A percentile compares a stretch with the other conserved stretches of the same genome.
phyloP scores from a whole-genome alignment of 352 stramenopile species.

The Plasmopara halstedii region DNA sequence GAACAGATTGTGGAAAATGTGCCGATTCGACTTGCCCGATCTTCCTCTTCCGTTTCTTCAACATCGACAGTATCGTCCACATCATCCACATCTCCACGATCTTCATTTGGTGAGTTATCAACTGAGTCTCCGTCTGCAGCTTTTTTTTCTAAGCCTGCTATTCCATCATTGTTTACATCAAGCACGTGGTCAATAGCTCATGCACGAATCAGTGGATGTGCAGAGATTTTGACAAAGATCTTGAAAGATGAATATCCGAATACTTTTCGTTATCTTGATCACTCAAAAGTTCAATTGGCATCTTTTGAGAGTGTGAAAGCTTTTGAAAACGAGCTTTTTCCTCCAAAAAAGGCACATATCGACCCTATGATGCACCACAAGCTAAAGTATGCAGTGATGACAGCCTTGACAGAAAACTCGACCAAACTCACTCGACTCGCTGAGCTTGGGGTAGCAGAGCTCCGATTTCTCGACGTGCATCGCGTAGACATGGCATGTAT shows the following conservation, averaged over 20 bases:
- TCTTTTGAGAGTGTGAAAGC: slow-evolving; percentile 68
- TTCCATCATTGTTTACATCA: slow-evolving; percentile 18
- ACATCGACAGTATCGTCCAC: slow-evolving; percentile 39
- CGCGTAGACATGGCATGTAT: slow-evolving; percentile 36
- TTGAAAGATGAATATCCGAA: slow-evolving; percentile 65
- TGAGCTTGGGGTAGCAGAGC: slow-evolving; percentile 49
- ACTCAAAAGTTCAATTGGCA: slow-evolving; percentile 53
- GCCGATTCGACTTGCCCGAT: slow-evolving; percentile 20
- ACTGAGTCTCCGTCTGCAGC: slow-evolving; percentile 17
- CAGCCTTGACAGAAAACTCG: slow-evolving; percentile 36
- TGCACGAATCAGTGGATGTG: slow-evolving; percentile 50
- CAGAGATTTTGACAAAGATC: slow-evolving; percentile 58
- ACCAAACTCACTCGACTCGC: slow-evolving; percentile 42
- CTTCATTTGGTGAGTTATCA: slow-evolving; percentile 16
- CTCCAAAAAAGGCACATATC: slow-evolving; percentile 35
- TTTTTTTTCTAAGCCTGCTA: slow-evolving; percentile 17
- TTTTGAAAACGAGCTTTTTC: slow-evolving; percentile 66
- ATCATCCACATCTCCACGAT: slow-evolving; percentile 28
- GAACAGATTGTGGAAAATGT: slow-evolving; percentile 38
- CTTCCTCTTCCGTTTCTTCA: slow-evolving; percentile 29
- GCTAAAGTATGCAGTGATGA: slow-evolving; percentile 46
- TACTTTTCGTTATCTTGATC: slow-evolving; percentile 69
- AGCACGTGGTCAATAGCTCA: slow-evolving; percentile 32
- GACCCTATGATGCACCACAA: slow-evolving; percentile 47
- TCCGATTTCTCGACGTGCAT: slow-evolving; percentile 61